A percentile compares a stretch with the other conserved stretches of the same genome.
Conservation (phyloP, 2,329 filamentous ascomycete species). For the Neodidymelliopsis sp. region DNA sequence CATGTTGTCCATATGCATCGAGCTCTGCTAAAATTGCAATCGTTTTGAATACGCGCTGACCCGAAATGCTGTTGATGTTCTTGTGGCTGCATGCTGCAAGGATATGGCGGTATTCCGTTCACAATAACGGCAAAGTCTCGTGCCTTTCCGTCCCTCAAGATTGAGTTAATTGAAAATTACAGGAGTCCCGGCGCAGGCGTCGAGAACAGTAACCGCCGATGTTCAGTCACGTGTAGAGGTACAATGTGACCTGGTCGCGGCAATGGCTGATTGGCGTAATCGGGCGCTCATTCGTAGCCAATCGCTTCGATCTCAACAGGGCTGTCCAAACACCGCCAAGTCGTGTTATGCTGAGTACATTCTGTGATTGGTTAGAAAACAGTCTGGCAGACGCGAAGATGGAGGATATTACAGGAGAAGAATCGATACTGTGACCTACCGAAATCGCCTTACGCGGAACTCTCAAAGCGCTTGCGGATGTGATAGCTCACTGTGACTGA, state of each 20-base stretch:
- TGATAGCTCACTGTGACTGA: constrained; percentile 27
- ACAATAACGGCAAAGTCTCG: background rate
- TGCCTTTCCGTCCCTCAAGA: background rate
- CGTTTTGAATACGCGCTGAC: too few species aligned
- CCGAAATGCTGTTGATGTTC: too few species aligned
- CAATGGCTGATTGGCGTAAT: constrained; percentile 30
- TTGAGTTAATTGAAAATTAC: background rate
- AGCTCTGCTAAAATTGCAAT: too few species aligned
- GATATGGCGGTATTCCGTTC: background rate
- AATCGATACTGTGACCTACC: constrained; percentile 7
- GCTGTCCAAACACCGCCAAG: constrained; percentile 12
- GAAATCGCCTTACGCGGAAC: constrained; percentile 24
- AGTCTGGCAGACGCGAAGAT: background rate
- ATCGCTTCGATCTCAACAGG: constrained; percentile 26
- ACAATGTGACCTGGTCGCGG: constrained; percentile 27
- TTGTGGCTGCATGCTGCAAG: background rate
- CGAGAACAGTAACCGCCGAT: background rate
- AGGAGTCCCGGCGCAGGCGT: background rate
- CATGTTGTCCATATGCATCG: too few species aligned
- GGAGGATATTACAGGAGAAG: constrained; percentile 9
- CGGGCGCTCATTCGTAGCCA: constrained; percentile 21
- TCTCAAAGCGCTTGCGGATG: constrained; percentile 29
- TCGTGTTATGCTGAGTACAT: background rate
- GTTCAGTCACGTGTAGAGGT: constrained; percentile 13
- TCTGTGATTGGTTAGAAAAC: background rate